Base-by-base conservation (phyloP, 2,329 filamentous ascomycete genomes). In the Cladosporium oxysporum region DNA sequence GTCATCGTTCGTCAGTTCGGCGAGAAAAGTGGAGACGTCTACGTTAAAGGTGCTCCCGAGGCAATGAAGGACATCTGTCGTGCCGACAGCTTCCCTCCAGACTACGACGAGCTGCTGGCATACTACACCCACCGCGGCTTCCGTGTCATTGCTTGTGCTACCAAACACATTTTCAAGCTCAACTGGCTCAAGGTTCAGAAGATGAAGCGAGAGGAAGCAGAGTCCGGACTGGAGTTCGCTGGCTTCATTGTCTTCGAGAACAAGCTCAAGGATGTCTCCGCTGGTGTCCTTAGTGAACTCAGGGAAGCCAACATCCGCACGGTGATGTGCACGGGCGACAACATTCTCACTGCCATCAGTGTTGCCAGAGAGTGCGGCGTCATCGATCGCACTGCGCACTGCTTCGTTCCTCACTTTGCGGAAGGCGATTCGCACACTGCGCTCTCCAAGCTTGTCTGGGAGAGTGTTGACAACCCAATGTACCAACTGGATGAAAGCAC, bases 211-310 rank as follows among this genome's bases (percentile, higher is more conserved):
- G 82, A 88, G 47, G 91, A 97, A 62, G 93, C 91, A 10, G 95
- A 99, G 78, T 90, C 87, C 3, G 84, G 88, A 35, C 85, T 99
- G 12, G 88, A 94, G 55, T 98, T 99, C 74, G 85, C 93, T 41
- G 95, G 95, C 5, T 99, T 99, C 79, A 98, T 99, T 75, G 90
- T 99, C 63, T 99, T 99, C 72, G 95, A 99, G 80, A 99, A 99
- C 81, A 99, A 99, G 79, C 82, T 99, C 68, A 99, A 99, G 78
- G 89, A 91, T 1, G 93, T 87, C 23, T 97, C 94, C 0, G 85
- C 91, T 1, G 85, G 85, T 1, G 91, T 97, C 37, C 87, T 99
- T 29, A 85, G 90, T 65, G 93, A 98, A 79, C 84, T 99, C 3
- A 85, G 87, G 35, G 83, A 90, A 62, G 94, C 96, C 8, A 91